Evolutionary conservation across 345 rosid genomes (phyloP), one percentile per base, ranked within the genome.

Genomic region (Erysimum cheiranthoides): DNA sequence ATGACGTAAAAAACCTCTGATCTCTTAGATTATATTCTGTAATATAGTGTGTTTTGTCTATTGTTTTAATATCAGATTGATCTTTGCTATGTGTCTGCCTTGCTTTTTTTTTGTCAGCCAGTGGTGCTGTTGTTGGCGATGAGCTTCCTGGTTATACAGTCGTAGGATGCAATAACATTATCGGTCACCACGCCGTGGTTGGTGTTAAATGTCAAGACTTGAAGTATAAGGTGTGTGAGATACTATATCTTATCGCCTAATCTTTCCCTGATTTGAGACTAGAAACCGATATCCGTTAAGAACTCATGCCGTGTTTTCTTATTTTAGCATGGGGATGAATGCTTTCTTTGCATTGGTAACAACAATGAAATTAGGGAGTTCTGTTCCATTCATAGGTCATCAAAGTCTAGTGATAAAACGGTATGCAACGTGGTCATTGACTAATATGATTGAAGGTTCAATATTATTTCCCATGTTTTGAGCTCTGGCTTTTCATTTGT

Each of bases 121-220:
- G 97, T 87, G 96, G 97, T 69, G 91, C 97, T 71, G 85, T 89
- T 53, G 93, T 94, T 82, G 97, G 99, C 6, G 96, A 92, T 79
- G 90, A 86, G 79, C 90, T 88, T 82, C 92, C 97, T 6, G 97
- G 98, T 16, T 62, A 27, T 40, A 92, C 95, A 12, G 69, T 90
- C 52, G 35, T 92, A 8, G 97, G 97, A 32, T 18, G 82, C 72
- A 84, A 85, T 79, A 92, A 90, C 84, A 68, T 83, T 64, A 79
- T 94, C 7, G 97, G 97, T 49, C 86, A 92, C 79, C 91, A 92
- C 71, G 86, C 97, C 6, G 89, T 84, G 50, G 86, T 94, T 78
- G 99, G 97, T 60, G 81, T 86, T 64, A 90, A 94, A 85, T 94
- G 99, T 79, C 99, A 94, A 77, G 97, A 92, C 81, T 63, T 88